Evolutionary conservation across 2,329 filamentous ascomycete species (phyloP).

Genomic region (Diplocarpon mali): DNA sequence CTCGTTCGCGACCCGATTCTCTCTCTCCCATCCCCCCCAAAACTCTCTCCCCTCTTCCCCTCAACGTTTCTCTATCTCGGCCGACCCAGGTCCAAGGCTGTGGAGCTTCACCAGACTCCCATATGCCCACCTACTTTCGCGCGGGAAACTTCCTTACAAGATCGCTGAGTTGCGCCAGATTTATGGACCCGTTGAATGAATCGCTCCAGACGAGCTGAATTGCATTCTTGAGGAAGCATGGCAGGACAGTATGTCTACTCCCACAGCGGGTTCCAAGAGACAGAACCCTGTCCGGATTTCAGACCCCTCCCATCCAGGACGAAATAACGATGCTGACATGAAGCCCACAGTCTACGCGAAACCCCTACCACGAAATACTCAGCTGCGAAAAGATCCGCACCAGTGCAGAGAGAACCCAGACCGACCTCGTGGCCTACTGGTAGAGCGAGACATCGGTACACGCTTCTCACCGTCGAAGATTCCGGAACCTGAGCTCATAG

Average conservation of each 20-base stretch:
- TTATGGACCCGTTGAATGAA: constrained; percentile 34
- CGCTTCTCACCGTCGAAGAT: constrained; percentile 4
- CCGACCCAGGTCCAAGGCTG: no score
- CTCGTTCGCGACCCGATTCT: no score
- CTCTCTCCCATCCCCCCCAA: no score
- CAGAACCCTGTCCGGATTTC: neutral
- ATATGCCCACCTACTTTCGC: no score
- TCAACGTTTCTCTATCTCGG: no score
- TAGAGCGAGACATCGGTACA: neutral
- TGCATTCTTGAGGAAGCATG: constrained; percentile 24
- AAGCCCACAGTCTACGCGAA: neutral
- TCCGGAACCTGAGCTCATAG: constrained; percentile 3
- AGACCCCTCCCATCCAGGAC: neutral
- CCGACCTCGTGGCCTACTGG: neutral
- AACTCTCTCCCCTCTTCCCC: no score
- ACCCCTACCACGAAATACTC: neutral
- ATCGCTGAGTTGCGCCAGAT: no score
- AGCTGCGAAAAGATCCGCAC: constrained; percentile 2
- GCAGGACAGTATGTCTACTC: constrained; percentile 9
- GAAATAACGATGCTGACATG: neutral
- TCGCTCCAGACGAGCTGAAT: constrained; percentile 32
- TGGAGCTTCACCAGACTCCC: no score
- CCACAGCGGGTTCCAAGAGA: neutral
- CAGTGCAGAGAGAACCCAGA: neutral
- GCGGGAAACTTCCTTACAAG: no score